These are phyloP conservation scores for Metrosideros polymorpha DNA, from an alignment of 441 rosid genomes.

Conservation along the genomic window DNA sequence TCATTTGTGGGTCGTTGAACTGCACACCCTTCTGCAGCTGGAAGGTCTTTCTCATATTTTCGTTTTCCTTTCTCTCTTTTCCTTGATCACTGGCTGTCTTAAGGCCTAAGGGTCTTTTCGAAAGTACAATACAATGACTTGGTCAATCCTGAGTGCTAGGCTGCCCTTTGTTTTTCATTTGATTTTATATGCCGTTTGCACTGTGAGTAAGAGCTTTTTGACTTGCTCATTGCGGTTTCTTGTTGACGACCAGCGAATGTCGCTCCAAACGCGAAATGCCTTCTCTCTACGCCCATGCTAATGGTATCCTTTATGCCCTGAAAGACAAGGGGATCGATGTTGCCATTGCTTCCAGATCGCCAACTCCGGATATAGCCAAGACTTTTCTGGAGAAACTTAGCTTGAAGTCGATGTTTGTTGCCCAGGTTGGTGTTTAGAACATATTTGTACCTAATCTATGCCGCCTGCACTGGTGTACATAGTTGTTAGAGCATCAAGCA, in stretches of 20 bases:
- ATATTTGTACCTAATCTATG: not conserved
- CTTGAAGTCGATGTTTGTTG: slow-evolving; percentile 41
- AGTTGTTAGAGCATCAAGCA: not conserved
- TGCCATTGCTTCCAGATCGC: slow-evolving; percentile 16
- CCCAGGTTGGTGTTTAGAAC: slow-evolving; percentile 27
- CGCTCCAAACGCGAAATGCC: slow-evolving; percentile 60
- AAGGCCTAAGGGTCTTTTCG: not conserved
- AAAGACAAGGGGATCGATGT: slow-evolving; percentile 13
- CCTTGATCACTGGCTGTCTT: not conserved
- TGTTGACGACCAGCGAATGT: slow-evolving; percentile 29
- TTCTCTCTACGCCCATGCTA: slow-evolving; percentile 52
- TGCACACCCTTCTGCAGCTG: not conserved
- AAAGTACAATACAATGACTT: not conserved
- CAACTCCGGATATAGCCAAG: slow-evolving; percentile 44
- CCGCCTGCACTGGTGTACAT: not conserved
- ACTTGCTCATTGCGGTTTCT: not conserved
- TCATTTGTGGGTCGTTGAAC: not conserved
- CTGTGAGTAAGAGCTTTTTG: not conserved
- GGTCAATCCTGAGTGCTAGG: not conserved
- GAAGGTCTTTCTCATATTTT: not conserved
- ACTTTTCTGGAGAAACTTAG: slow-evolving; percentile 44
- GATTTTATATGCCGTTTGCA: not conserved
- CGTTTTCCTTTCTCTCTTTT: not conserved
- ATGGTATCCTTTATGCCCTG: slow-evolving; percentile 28
- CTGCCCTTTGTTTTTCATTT: not conserved